Base-by-base conservation (phyloP, 2,329 filamentous ascomycete species). In the Cladobotryum protrusum region DNA sequence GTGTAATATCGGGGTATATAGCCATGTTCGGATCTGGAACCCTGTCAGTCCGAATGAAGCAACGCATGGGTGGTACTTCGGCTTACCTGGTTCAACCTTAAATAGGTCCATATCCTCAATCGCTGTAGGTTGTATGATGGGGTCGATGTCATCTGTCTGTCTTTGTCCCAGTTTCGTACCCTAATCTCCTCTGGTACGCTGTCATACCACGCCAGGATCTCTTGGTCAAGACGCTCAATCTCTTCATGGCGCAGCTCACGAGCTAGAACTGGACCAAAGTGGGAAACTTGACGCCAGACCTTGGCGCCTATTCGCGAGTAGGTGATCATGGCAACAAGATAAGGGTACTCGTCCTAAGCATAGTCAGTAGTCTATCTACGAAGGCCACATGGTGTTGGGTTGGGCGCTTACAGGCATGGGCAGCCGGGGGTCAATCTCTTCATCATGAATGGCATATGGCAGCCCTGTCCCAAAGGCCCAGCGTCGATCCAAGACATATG, bases 391-490 rank as follows among this genome's bases (percentile, higher is more conserved):
- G 24, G 24, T 29, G 24, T 29, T 29, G 24, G 11, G 11, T 7
- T 4, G 19, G n/a, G 3, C 9, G 68, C 78, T 70, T 72, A 95
- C 89, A 24, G 90, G 90, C 60, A 87, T 83, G 2, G 88, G 89
- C 18, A 96, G 70, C 46, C 79, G 78, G 0, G 85, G 81, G 60
- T 96, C 90, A 53, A 96, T 88, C 62, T 95, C 89, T 14, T 87
- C 80, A 61, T 96, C 90, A 56, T 92, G 86, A 34, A 95, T 74
- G 2, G 87, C 85, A 69, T 89, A 95, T 0, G 90, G 90, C 65
- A 96, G 77, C 0, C 90, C 90, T 0, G 88, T 91, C n/a, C 86
- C 87, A 58, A 96, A 89, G 55, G 86, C 89, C 89, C 89, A 96
- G 45, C 90, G 78, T 36, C 89, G 77, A 63, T 96, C 91, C 36